Base-by-base conservation (phyloP, 2,329 filamentous ascomycete genomes). In the Neophaeococcomyces aloes region DNA sequence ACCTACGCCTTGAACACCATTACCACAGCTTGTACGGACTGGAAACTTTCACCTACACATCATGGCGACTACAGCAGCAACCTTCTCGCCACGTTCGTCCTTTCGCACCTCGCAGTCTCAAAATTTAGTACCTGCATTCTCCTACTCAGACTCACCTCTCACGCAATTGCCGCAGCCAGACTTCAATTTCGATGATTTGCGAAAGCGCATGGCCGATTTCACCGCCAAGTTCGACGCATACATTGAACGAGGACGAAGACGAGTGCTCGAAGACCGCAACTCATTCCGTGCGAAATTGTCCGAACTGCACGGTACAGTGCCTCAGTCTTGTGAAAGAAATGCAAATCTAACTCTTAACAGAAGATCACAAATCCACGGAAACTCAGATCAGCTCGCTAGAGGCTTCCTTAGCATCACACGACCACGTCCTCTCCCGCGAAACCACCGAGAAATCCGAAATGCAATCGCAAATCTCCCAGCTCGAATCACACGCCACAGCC, bases 101-200 rank as follows among this genome's bases (percentile, higher is more conserved):
- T 52, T 55, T 35, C 51, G 51, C 43, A 42, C 47, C 8, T 53
- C 53, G 7, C 53, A 55, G 32, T 52, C 51, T 10, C 51, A 53
- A 36, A 42, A 47, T 29, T 45, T 30, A 11, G 25, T 27, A 8
- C 10, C n/a, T 10, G 32, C 15, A 10, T 44, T 38, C 21, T 30
- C 48, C n/a, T 55, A 55, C 46, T 46, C 48, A 13, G 50, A 53
- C 39, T 50, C 38, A 21, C 52, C 49, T 2, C 45, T 55, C 19
- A 55, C 52, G 1, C 47, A 55, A 43, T 77, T 98, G 7, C 91
- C 91, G 29, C 85, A 75, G 61, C 84, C 94, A 63, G 87, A 94
- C 65, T 96, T 98, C 63, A 87, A 87, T 46, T 96, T 96, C 63
- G 88, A 96, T 56, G 86, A 95, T 55, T 67, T 98, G 59, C 88